Conservation (phyloP, 257 asterid species). For the Ophiorrhiza pumila region DNA sequence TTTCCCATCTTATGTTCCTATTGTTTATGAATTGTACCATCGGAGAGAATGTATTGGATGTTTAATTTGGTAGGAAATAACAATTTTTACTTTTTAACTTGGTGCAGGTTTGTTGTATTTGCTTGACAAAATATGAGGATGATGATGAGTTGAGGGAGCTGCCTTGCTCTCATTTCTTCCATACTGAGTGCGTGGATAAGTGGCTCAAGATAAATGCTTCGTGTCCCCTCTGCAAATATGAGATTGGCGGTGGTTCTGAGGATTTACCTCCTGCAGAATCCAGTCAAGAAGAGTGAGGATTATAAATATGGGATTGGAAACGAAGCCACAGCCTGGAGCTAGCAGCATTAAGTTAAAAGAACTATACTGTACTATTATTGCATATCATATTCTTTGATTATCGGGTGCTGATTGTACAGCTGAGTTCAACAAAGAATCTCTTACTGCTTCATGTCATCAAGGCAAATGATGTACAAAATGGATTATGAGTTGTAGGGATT, state of each 20-base stretch:
- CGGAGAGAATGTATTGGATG: background rate
- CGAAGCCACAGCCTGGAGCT: background rate
- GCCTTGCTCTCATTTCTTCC: constrained; percentile 46
- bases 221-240: constrained; percentile 42
- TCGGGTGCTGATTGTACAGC: background rate
- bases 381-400: background rate
- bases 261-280: constrained; percentile 26
- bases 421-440: background rate
- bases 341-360: background rate
- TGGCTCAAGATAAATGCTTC: constrained; percentile 45
- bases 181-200: constrained; percentile 38
- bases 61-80: background rate
- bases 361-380: background rate
- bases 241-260: constrained; percentile 24
- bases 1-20: background rate
- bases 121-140: constrained; percentile 39
- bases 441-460: background rate
- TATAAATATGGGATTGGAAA: background rate
- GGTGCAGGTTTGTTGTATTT: constrained; percentile 39
- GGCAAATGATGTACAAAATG: constrained; percentile 7
- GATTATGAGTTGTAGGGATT: background rate
- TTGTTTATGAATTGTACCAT: background rate
- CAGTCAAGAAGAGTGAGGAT: constrained; percentile 20
- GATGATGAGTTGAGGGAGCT: constrained; percentile 43
- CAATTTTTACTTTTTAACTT: constrained; percentile 6